A percentile compares a stretch with the other conserved stretches of the same genome.
phyloP scores from a whole-genome alignment of 139 green algal genomes.

The Closterium sp. region DNA sequence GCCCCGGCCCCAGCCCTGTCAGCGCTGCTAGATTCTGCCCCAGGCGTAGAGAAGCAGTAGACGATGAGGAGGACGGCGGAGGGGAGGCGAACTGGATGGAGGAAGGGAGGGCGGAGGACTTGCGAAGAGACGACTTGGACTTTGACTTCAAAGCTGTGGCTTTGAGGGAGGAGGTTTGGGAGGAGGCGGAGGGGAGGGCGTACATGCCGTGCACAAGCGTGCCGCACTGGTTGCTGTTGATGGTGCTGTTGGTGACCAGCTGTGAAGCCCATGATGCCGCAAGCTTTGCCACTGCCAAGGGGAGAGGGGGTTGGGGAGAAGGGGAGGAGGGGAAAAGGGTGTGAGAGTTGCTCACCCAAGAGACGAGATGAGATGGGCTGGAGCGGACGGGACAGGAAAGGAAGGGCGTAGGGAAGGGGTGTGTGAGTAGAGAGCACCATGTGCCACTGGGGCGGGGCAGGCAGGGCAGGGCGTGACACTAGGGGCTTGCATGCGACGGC shows the following conservation, averaged over 20 bases:
- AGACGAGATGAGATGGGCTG: background rate
- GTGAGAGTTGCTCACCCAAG: background rate
- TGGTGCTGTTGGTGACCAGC: background rate
- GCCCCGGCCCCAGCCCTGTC: background rate
- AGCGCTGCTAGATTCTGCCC: background rate
- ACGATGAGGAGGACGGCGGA: background rate
- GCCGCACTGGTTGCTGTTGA: background rate
- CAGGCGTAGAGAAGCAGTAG: background rate
- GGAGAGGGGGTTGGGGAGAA: background rate
- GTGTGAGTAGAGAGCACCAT: background rate
- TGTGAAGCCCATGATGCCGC: background rate
- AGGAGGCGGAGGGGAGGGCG: background rate
- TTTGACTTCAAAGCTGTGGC: background rate
- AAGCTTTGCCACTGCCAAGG: background rate
- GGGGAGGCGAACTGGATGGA: background rate
- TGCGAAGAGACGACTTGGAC: background rate
- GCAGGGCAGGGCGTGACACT: too few relatives aligned
- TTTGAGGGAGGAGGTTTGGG: background rate
- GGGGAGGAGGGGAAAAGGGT: background rate
- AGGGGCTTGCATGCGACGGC: background rate
- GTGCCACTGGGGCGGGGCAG: too few relatives aligned
- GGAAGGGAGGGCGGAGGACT: background rate
- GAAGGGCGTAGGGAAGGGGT: background rate
- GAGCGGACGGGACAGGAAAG: background rate
- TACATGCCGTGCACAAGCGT: background rate